Conservation (phyloP, 257 asterid species). For the Plantago elongata region DNA sequence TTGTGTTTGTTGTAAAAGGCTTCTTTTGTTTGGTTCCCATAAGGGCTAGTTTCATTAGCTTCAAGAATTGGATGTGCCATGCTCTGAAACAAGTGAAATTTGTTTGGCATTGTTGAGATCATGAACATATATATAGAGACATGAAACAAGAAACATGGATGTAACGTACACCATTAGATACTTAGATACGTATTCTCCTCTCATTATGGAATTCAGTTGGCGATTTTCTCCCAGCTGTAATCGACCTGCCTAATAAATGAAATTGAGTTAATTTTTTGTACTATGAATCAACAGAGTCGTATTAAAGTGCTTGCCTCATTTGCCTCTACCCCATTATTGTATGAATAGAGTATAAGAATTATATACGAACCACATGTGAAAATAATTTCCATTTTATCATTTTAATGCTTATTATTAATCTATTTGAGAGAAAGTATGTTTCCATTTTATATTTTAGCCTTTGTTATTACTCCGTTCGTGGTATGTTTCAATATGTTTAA, state of each 20-base stretch:
- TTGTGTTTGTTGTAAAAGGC: slow-evolving; percentile 63
- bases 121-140: background rate
- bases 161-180: background rate
- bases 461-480: no score
- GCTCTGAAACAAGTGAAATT: background rate
- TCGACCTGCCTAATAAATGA: background rate
- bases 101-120: background rate
- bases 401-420: no score
- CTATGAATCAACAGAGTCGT: background rate
- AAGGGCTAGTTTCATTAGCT: slow-evolving; percentile 72
- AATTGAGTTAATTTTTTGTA: background rate
- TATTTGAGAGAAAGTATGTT: no score
- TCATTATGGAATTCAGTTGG: background rate
- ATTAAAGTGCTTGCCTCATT: no score
- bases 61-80: slow-evolving; percentile 63
- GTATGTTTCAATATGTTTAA: no score
- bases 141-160: background rate
- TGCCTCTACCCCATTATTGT: no score
- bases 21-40: slow-evolving; percentile 52
- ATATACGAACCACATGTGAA: no score
- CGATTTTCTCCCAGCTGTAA: slow-evolving; percentile 6
- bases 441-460: no score
- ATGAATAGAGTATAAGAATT: no score
- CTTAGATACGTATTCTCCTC: background rate
- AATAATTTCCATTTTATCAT: no score